These are phyloP conservation scores for Neospora caninum DNA, from an alignment of 169 alveolate genomes.

Conservation along the genomic window DNA sequence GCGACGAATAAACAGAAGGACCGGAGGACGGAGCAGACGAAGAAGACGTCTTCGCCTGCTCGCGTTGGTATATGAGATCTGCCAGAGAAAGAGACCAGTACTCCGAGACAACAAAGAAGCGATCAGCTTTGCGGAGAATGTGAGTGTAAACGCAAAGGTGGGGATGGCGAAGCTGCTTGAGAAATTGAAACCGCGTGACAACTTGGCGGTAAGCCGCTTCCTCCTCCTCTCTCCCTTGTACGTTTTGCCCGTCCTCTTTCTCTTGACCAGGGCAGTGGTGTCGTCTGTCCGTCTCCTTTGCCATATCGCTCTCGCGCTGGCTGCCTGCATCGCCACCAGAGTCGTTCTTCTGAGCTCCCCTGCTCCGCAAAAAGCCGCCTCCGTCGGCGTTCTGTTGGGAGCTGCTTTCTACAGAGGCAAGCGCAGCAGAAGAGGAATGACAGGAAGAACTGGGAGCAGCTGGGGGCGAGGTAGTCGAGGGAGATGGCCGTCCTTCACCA, in stretches of 20 bases:
- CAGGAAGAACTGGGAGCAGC: not conserved
- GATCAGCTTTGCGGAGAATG: conserved; percentile 31
- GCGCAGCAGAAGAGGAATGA: not conserved
- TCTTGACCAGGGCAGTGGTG: no score
- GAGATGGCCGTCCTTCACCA: no score
- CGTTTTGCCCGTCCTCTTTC: not conserved
- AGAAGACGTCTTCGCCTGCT: not conserved
- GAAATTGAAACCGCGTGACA: conserved; percentile 46
- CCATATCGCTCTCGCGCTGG: not conserved
- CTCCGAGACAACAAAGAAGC: conserved; percentile 60
- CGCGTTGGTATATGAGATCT: conserved; percentile 34
- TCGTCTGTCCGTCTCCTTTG: not conserved
- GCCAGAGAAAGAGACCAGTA: conserved; percentile 60
- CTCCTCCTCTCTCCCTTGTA: not conserved
- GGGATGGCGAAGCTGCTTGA: conserved; percentile 63
- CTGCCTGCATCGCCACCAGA: not conserved
- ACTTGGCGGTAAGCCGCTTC: conserved; percentile 59
- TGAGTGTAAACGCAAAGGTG: conserved; percentile 63
- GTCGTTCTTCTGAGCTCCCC: not conserved
- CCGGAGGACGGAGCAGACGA: not conserved
- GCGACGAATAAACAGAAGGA: not conserved
- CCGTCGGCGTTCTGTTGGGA: not conserved
- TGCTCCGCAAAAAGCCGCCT: not conserved
- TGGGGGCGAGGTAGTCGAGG: not conserved
- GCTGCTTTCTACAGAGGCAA: not conserved